Base-by-base conservation (phyloP, 2,329 filamentous ascomycete species). In the Westerdykella aurantiaca region DNA sequence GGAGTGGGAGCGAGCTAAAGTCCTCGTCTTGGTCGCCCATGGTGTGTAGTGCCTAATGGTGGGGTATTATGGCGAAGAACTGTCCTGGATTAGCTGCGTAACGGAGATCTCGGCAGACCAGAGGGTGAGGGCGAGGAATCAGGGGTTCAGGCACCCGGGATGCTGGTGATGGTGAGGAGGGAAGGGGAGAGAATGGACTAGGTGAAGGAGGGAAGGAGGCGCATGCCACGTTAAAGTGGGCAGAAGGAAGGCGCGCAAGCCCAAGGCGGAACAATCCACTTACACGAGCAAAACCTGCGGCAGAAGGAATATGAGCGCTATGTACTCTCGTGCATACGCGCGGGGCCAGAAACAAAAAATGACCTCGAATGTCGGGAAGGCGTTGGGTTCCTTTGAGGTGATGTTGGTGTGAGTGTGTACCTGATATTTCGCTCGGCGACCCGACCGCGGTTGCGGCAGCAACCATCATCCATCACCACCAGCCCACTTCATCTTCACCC, bases 1-100 rank as follows among this genome's bases (percentile, higher is more conserved):
- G 75, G 44, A 95, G 69, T 35, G 88, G 85, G 49, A 95, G 73
- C 52, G 84, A 80, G 70, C 82, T 85, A 67, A 85, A 91, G 67
- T 95, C 88, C 63, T 90, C 86, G 68, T 91, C 86, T 65, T 78
- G 72, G 53, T 94, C 88, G 45, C 85, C 86, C 88, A 94, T 94
- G 57, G 39, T 44, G 43, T 42, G 45, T 34, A 34, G 37, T 42
- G 42, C 37, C 31, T 14, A 45, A 45, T 48, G 43, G 29, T 22
- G 44, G 49, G 43, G 34, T 48, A 41, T 21, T 35, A 35, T 35
- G 33, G 33, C 10, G 10, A 29, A 12, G 7, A 29, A 29, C 25
- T 29, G 25, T 9, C 11, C 25, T 29, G 7, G 2, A 12, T 29
- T 29, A 29, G 11, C 10, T 3, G 25, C 9, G 25, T 12, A 29